phyloP scores from a whole-genome alignment of 495 filamentous ascomycete species.

The Xylaria nigripes region DNA sequence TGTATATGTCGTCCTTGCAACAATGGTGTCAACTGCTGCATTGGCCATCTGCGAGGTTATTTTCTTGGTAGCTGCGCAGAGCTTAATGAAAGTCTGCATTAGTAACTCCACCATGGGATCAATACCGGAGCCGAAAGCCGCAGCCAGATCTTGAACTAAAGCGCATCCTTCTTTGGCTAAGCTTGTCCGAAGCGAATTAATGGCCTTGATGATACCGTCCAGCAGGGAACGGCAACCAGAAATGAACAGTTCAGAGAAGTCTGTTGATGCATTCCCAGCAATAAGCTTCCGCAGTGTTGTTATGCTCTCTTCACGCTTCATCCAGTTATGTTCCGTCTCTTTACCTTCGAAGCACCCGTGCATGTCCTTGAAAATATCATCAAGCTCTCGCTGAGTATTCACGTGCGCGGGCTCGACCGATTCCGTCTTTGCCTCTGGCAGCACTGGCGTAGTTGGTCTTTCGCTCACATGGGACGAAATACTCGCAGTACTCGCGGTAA shows the following conservation, averaged over 20 bases:
- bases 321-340: slow-evolving; percentile 88
- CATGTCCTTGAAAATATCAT: slow-evolving; percentile 78
- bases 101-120: slow-evolving; percentile 87
- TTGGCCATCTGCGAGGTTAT: slow-evolving; percentile 77
- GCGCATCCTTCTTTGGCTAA: slow-evolving; percentile 77
- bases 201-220: slow-evolving; percentile 84
- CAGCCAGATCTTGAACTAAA: slow-evolving; percentile 78
- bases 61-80: slow-evolving; percentile 82
- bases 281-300: slow-evolving; percentile 67
- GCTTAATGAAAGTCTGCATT: slow-evolving; percentile 80
- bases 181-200: slow-evolving; percentile 81
- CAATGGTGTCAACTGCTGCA: slow-evolving; percentile 62
- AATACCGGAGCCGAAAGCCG: slow-evolving; percentile 62
- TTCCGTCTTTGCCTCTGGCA: slow-evolving; percentile 51
- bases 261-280: slow-evolving; percentile 73
- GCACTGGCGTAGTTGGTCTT: slow-evolving; percentile 42
- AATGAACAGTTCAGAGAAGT: slow-evolving; percentile 62
- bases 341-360: slow-evolving; percentile 72
- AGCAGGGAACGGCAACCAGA: slow-evolving; percentile 61
- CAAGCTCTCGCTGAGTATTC: slow-evolving; percentile 70
- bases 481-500: slow-evolving; percentile 43
- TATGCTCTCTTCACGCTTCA: slow-evolving; percentile 69
- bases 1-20: slow-evolving; percentile 70
- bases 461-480: slow-evolving; percentile 42
- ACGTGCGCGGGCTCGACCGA: slow-evolving; percentile 72